Conservation (phyloP, 1,284 basidiomycete species). For the Ustilago curta region DNA sequence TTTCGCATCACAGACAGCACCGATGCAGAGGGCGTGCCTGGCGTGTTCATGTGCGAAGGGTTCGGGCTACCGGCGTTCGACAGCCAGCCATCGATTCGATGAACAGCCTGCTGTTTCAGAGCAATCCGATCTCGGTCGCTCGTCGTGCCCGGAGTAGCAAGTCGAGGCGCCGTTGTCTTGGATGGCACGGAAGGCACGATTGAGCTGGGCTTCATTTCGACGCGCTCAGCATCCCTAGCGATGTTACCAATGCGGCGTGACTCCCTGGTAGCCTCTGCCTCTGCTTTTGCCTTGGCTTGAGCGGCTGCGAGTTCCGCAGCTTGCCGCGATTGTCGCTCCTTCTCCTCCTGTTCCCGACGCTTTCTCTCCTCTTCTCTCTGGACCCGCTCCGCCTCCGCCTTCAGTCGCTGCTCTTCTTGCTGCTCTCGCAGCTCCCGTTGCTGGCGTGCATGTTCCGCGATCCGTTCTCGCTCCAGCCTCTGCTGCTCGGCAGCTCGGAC, state of each 20-base stretch:
- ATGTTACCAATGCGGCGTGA: constrained; percentile 8
- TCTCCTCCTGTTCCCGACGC: constrained; percentile 5
- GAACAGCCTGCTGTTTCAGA: constrained; percentile 52
- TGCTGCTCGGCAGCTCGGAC: constrained; percentile 27
- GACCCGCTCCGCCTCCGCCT: constrained; percentile 21
- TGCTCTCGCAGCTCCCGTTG: constrained; percentile 33
- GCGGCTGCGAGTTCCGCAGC: constrained; percentile 14
- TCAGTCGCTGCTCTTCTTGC: constrained; percentile 27
- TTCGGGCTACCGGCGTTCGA: constrained; percentile 35
- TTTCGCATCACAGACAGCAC: constrained; percentile 46
- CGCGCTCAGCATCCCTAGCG: constrained; percentile 10
- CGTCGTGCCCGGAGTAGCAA: constrained; percentile 24
- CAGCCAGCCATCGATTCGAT: constrained; percentile 59
- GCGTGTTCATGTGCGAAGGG: constrained; percentile 38
- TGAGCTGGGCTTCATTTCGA: constrained; percentile 8
- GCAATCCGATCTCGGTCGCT: constrained; percentile 36
- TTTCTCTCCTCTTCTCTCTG: constrained; percentile 9
- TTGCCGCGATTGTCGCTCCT: constrained; percentile 14
- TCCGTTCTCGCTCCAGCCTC: constrained; percentile 36
- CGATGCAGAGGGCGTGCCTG: constrained; percentile 54
- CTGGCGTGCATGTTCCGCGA: constrained; percentile 27
- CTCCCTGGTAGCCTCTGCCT: constrained; percentile 8
- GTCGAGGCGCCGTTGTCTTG: constrained; percentile 22
- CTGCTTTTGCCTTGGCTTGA: constrained; percentile 5
- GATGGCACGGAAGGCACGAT: constrained; percentile 36